These are phyloP conservation scores for Chenopodium album DNA, from an alignment of 148 eudicot genomes.

Conservation along the genomic window DNA sequence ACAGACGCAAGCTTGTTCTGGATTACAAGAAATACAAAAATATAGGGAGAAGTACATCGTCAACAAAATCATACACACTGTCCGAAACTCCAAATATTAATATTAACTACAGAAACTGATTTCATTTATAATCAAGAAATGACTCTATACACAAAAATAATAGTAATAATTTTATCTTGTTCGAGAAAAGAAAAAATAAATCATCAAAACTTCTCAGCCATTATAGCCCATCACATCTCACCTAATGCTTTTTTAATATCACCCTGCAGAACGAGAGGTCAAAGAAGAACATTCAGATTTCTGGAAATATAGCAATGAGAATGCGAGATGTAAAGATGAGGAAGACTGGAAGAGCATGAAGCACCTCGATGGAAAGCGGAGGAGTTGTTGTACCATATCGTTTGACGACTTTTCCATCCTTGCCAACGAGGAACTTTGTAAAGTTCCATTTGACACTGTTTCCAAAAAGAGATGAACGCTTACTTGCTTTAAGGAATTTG, in stretches of 20 bases:
- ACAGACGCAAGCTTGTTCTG: background rate
- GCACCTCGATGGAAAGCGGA: constrained; percentile 63
- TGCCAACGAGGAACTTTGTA: constrained; percentile 77
- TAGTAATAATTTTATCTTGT: background rate
- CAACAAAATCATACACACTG: background rate
- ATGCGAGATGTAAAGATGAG: background rate
- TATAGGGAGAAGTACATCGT: background rate
- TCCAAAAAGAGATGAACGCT: constrained; percentile 44
- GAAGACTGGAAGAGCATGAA: background rate
- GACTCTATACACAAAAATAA: background rate
- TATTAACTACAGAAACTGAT: background rate
- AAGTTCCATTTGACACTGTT: constrained; percentile 84
- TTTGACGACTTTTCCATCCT: constrained; percentile 58
- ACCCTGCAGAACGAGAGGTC: constrained; percentile 33
- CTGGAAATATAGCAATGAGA: background rate
- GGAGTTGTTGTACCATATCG: constrained; percentile 55
- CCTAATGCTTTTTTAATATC: constrained; percentile 56
- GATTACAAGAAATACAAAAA: background rate
- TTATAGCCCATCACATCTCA: constrained; percentile 17
- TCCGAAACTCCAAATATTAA: background rate
- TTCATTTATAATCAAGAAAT: background rate
- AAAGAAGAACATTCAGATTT: background rate
- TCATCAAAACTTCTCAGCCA: background rate
- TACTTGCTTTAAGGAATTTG: constrained; percentile 66
- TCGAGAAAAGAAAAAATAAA: background rate